Conservation (phyloP, 108 stramenopile genomes). For the Skeletonema marinoi region DNA sequence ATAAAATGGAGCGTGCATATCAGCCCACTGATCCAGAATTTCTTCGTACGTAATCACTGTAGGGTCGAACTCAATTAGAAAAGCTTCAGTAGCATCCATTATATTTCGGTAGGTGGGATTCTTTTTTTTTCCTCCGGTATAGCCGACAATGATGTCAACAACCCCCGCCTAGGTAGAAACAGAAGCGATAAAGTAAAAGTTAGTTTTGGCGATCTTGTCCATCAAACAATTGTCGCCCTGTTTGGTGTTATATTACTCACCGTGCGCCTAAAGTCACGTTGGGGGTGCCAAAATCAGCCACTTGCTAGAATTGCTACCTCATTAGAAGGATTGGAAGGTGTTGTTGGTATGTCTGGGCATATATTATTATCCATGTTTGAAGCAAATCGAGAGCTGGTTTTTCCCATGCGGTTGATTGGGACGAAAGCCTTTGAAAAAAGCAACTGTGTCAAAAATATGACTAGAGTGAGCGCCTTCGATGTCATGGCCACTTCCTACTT, state of each 20-base stretch:
- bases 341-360: constrained; percentile 43
- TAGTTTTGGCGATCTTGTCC: no score
- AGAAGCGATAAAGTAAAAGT: no score
- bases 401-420: not conserved
- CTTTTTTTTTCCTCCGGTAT: constrained; percentile 60
- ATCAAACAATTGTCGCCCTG: no score
- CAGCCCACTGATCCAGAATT: constrained; percentile 59
- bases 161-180: constrained; percentile 38
- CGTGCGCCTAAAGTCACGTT: constrained; percentile 54
- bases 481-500: no score
- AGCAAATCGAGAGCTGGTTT: not conserved
- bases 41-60: constrained; percentile 55
- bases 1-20: constrained; percentile 47
- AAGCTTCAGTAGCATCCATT: constrained; percentile 74
- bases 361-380: constrained; percentile 5
- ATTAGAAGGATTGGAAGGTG: constrained; percentile 39
- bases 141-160: constrained; percentile 62
- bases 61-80: constrained; percentile 71
- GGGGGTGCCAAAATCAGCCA: constrained; percentile 86
- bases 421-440: no score
- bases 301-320: constrained; percentile 64
- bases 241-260: constrained; percentile 1
- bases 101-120: constrained; percentile 76
- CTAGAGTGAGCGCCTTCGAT: no score
- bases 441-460: no score